Evolutionary conservation across 2,329 filamentous ascomycete genomes (phyloP).

Genomic region (Trichoderma sp.): DNA sequence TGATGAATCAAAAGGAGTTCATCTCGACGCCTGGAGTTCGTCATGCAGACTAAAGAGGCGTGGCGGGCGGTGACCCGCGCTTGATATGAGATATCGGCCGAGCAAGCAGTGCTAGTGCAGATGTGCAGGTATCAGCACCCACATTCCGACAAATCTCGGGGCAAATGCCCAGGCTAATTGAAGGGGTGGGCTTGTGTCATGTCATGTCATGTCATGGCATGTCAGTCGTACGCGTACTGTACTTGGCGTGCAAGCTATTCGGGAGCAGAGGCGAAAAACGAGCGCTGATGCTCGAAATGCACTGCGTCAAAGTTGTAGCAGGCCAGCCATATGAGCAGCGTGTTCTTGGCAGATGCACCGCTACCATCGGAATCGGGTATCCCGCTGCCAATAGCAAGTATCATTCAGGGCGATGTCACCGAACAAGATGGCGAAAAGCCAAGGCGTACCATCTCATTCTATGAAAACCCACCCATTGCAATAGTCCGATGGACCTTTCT

Average conservation of each 20-base stretch:
- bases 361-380: background rate
- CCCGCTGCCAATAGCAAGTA: background rate
- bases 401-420: background rate
- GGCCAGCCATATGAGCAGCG: background rate
- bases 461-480: background rate
- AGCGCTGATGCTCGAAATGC: background rate
- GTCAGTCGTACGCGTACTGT: slow-evolving; percentile 11
- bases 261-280: background rate
- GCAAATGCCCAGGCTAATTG: background rate
- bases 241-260: background rate
- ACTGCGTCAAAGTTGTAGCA: background rate
- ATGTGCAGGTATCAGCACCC: background rate
- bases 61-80: slow-evolving; percentile 9
- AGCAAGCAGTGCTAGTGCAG: background rate
- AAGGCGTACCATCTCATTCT: background rate
- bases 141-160: slow-evolving; percentile 8
- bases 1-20: slow-evolving; percentile 14
- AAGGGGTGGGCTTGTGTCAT: slow-evolving; percentile 13
- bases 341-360: background rate
- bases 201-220: background rate
- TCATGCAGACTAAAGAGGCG: slow-evolving; percentile 2
- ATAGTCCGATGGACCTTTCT: background rate
- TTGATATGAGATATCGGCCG: slow-evolving; percentile 4
- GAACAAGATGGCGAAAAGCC: background rate
- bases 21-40: slow-evolving; percentile 7